phyloP scores from a whole-genome alignment of 1,284 basidiomycete species.

The Vanrija pseudolonga region DNA sequence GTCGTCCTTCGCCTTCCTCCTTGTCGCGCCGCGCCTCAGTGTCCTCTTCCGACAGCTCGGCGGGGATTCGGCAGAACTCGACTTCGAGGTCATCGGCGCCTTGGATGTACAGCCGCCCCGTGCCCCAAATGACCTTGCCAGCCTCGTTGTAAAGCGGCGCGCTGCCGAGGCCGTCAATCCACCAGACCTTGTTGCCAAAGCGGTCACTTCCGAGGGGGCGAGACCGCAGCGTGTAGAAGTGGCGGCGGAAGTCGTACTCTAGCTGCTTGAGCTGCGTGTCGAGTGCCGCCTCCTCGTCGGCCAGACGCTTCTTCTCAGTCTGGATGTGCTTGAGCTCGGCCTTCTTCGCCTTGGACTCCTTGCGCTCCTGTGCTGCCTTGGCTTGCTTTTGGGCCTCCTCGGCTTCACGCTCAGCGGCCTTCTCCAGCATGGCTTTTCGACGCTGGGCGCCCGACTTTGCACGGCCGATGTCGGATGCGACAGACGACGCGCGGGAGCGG shows the following conservation, averaged over 20 bases:
- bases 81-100: constrained; percentile 75
- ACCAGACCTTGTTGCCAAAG: constrained; percentile 94
- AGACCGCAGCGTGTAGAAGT: constrained; percentile 74
- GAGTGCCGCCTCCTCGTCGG: constrained; percentile 79
- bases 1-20: constrained; percentile 69
- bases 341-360: constrained; percentile 33
- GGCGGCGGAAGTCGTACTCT: constrained; percentile 87
- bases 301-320: constrained; percentile 68
- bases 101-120: constrained; percentile 85
- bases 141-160: constrained; percentile 64
- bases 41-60: constrained; percentile 55
- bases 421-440: constrained; percentile 43
- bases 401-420: constrained; percentile 44
- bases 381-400: constrained; percentile 62
- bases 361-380: constrained; percentile 50
- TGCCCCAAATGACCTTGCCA: constrained; percentile 69
- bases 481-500: constrained; percentile 9
- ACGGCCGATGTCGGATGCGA: constrained; percentile 2
- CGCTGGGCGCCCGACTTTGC: constrained; percentile 22
- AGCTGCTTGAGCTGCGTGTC: constrained; percentile 75
- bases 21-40: constrained; percentile 56
- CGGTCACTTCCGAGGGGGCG: constrained; percentile 86
- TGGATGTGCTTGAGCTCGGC: constrained; percentile 31
- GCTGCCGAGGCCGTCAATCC: constrained; percentile 94
- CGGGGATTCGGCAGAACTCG: constrained; percentile 55